Evolutionary conservation across 805 yeast species (phyloP).

Genomic region (Starmerella gropengiesseri): DNA sequence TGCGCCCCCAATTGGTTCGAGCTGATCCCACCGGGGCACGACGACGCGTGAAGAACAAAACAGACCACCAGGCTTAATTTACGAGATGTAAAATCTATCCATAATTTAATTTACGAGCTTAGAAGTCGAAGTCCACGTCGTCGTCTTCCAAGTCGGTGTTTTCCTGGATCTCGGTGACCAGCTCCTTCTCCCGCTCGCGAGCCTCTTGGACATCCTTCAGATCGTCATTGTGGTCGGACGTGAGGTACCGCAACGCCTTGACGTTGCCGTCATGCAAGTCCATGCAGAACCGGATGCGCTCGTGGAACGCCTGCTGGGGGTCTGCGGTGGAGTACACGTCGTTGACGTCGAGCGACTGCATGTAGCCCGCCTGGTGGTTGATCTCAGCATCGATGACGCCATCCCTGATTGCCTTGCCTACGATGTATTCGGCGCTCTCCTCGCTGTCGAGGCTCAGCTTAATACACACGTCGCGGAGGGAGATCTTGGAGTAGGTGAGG

Average conservation of each 20-base stretch:
- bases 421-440: conserved; percentile 92
- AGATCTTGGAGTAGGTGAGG: conserved; percentile 77
- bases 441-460: conserved; percentile 87
- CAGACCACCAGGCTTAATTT: neutral
- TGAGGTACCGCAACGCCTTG: conserved; percentile 88
- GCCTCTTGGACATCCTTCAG: conserved; percentile 44
- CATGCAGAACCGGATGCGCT: conserved; percentile 86
- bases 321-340: conserved; percentile 79
- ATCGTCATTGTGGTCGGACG: conserved; percentile 40
- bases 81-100: neutral
- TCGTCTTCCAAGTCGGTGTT: conserved; percentile 36
- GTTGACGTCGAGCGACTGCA: conserved; percentile 77
- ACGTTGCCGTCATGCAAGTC: conserved; percentile 83
- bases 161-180: conserved; percentile 36
- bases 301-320: conserved; percentile 83
- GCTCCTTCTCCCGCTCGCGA: conserved; percentile 44
- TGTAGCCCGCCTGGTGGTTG: conserved; percentile 80
- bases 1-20: conserved; percentile 8
- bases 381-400: conserved; percentile 93
- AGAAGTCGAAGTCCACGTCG: conserved; percentile 31
- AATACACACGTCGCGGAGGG: conserved; percentile 86
- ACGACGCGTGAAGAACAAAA: neutral
- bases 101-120: neutral
- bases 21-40: no score
- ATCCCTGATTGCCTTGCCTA: conserved; percentile 91